Base-by-base conservation (phyloP, 2,329 filamentous ascomycete species). In the Pseudogymnoascus sp. region DNA sequence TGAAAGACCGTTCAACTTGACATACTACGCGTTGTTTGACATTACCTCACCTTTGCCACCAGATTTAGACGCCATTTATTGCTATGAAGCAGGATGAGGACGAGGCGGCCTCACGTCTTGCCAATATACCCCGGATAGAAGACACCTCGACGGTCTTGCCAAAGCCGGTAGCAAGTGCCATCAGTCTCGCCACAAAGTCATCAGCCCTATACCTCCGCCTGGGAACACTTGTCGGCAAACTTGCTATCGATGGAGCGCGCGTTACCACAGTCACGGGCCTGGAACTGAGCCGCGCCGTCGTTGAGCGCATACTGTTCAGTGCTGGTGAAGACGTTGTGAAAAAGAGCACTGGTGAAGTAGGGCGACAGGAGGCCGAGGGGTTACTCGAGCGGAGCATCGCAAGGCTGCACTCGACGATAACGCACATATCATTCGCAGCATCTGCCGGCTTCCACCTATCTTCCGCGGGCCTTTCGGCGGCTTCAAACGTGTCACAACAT, bases 141-240 rank as follows among this genome's bases (percentile, higher is more conserved):
- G 45, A 63, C 19, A 55, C 74, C 25, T 70, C 75, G 59, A 86
- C 83, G 9, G 77, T 88, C 16, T 78, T 88, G 0, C 85, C 85
- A 0, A 68, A 73, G 1, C 77, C 83, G 0, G 72, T 88, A 55
- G 85, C 85, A 35, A 82, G 79, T 60, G 80, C 79, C 28, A 79
- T 88, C 62, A 86, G 84, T 66, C 74, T 87, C 49, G 82, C 84
- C 9, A 84, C 84, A 2, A 79, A 83, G 61, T 85, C 84, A 2
- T 83, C 84, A 14, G 80, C 82, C 28, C 75, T 87, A 11, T 75
- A 74, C 52, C 70, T 76, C 6, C 71, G 71, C n/a, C 67, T 76
- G 7, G 72, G 73, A 5, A 72, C 71, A 12, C 71, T 75, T 33
- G 69, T 77, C 35, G 75, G 74, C 2, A 69, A 70, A 38, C 66